Evolutionary conservation across 2,329 filamentous ascomycete species (phyloP), one percentile per base, ranked within the genome.

Genomic region (Penicillium sp.): DNA sequence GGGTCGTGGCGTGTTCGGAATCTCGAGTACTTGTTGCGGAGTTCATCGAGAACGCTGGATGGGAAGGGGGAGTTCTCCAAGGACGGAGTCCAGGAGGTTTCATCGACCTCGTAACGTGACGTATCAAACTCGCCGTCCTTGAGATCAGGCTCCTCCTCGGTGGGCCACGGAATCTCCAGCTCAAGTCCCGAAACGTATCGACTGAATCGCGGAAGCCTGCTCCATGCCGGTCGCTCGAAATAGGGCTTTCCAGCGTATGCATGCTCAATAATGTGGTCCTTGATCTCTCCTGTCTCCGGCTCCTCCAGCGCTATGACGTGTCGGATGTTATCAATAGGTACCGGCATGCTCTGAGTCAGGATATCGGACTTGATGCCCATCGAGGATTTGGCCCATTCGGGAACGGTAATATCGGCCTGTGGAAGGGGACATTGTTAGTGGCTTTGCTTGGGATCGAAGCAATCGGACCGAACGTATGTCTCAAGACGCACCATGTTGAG

Each of bases 1-100:
- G 81, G 76, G 57, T 91, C 88, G 74, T 95, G 90, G 43, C 89
- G 80, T 47, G 86, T 90, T 65, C 91, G 81, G 83, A 92, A 94
- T 64, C 81, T 84, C 62, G 86, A 89, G 80, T 86, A 95, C 69
- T 85, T 87, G 77, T 88, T 87, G 67, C 91, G 82, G 67, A 97
- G 79, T 78, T 97, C 92, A 69, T 96, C 86, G 59, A 95, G 81
- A 33, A 96, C 81, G n/a, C 73, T 75, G 27, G 79, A 74, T 5
- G 92, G 91, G 81, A 96, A 90, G 13, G 92, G 92, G 24, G 88
- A 81, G 14, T 81, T 78, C 25, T 91, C 77, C 22, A 97, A 78
- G 31, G 84, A 88, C n/a, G 92, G 91, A 48, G 86, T 78, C 69
- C 89, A 96, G 1, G 88, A 89, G 64, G 77, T 79, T 57, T 84